Evolutionary conservation across 768 basidiomycete genomes (phyloP), one percentile per base, ranked within the genome.

Genomic region (Amanita subjunquillea): DNA sequence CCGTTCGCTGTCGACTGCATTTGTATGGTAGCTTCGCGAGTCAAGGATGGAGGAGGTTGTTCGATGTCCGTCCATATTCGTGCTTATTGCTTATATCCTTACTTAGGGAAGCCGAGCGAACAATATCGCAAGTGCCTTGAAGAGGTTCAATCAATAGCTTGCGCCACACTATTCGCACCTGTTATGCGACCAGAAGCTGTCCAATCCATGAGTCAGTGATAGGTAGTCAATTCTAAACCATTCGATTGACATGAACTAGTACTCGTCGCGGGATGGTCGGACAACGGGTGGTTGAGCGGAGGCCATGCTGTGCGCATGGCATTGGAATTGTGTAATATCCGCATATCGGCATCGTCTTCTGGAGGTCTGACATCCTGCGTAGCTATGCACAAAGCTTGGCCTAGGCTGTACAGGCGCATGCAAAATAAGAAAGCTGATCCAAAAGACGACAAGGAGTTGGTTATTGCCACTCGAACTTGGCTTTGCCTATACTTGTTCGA

Each of bases 291-390:
- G 92, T 66, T 96, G 34, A 91, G 87, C 58, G 89, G 91, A 8
- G 92, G 90, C 8, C 94, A 96, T 68, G 94, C 94, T n/a, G 91
- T 96, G 7, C 79, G 93, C 48, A 93, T 97, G 90, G 93, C 91
- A 38, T 83, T 96, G 75, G 94, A 97, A 63, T 72, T 94, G 49
- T 91, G 90, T 89, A 62, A 64, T 82, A 67, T 50, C 40, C 27
- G 15, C 29, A 23, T 43, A 44, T 51, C 48, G 29, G 37, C 36
- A 27, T 39, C 25, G 37, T 38, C 20, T 22, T 34, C 20, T 30
- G 10, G 27, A 1, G 17, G 0, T n/a, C 50, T 43, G 29, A 51
- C 44, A 43, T 50, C 37, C 39, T 39, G 37, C 36, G 27, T 60
- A 91, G 88, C 88, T 20, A 80, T 95, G 76, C 90, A 96, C 66